These are phyloP conservation scores for Tolypocladium sp. DNA, from an alignment of 2,329 filamentous ascomycete genomes.

Conservation along the genomic window DNA sequence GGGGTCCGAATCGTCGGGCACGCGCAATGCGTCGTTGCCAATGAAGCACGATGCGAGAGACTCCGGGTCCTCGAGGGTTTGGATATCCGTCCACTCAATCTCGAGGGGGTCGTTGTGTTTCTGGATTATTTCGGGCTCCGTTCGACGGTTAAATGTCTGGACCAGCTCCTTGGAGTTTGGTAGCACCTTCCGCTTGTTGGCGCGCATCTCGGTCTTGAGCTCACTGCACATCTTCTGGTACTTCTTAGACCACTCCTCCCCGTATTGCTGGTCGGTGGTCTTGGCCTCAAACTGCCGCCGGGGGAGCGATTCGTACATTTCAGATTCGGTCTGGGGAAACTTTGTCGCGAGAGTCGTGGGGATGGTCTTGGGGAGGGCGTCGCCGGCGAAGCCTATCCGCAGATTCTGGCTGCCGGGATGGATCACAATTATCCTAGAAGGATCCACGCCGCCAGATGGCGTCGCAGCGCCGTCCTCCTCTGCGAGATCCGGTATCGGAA, in stretches of 20 bases:
- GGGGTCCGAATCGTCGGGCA: constrained; percentile 81
- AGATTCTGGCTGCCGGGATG: constrained; percentile 94
- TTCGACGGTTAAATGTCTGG: constrained; percentile 84
- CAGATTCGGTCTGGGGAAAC: constrained; percentile 69
- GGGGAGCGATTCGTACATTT: constrained; percentile 72
- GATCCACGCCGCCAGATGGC: constrained; percentile 53
- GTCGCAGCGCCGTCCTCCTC: constrained; percentile 48
- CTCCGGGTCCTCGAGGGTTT: constrained; percentile 55
- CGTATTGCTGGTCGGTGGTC: constrained; percentile 70
- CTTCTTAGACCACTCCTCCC: constrained; percentile 66
- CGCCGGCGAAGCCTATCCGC: constrained; percentile 88
- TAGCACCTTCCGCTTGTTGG: constrained; percentile 87
- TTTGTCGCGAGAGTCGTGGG: constrained; percentile 86
- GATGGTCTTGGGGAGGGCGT: constrained; percentile 87
- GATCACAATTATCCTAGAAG: constrained; percentile 88
- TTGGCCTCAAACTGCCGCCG: constrained; percentile 55
- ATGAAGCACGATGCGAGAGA: constrained; percentile 58
- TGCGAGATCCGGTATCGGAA: constrained; percentile 49
- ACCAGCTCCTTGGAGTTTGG: constrained; percentile 98
- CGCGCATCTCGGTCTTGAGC: constrained; percentile 81
- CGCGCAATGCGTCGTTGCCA: constrained; percentile 71
- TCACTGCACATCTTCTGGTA: constrained; percentile 80
- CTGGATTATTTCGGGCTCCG: constrained; percentile 75
- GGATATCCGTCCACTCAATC: constrained; percentile 89
- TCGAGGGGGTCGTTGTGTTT: constrained; percentile 92